These are phyloP conservation scores for Samsoniella hepiali DNA, from an alignment of 2,329 filamentous ascomycete genomes.

Conservation along the genomic window DNA sequence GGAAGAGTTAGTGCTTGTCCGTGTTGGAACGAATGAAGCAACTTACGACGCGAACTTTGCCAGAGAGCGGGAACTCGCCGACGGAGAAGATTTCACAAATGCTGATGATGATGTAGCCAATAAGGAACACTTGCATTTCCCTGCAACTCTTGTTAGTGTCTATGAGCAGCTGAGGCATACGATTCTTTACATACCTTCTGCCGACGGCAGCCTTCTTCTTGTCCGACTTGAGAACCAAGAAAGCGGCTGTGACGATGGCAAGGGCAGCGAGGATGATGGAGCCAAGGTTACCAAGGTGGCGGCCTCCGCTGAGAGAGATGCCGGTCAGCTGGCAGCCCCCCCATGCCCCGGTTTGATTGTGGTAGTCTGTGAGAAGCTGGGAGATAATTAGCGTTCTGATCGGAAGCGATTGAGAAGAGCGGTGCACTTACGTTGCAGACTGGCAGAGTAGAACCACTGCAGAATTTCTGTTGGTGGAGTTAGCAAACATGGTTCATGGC, in stretches of 20 bases:
- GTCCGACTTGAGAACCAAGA: slow-evolving; percentile 77
- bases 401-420: background rate
- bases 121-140: slow-evolving; percentile 93
- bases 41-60: slow-evolving; percentile 68
- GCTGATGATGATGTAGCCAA: slow-evolving; percentile 80
- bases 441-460: slow-evolving; percentile 77
- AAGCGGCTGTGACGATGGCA: slow-evolving; percentile 65
- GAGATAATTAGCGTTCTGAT: slow-evolving; percentile 17
- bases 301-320: slow-evolving; percentile 64
- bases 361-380: slow-evolving; percentile 61
- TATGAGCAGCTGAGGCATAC: background rate
- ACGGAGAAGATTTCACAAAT: slow-evolving; percentile 97
- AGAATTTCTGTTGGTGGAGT: slow-evolving; percentile 61
- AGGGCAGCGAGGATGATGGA: slow-evolving; percentile 80
- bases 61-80: slow-evolving; percentile 76
- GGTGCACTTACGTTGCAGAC: slow-evolving; percentile 72
- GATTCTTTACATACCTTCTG: slow-evolving; percentile 61
- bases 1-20: slow-evolving; percentile 22
- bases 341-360: slow-evolving; percentile 59
- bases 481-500: slow-evolving; percentile 19
- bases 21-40: background rate
- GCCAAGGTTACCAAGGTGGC: slow-evolving; percentile 80
- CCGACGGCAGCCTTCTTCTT: slow-evolving; percentile 92
- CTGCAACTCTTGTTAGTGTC: slow-evolving; percentile 42
- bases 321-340: slow-evolving; percentile 73